Base-by-base conservation (phyloP, 169 alveolate genomes). In the Cystoisospora suis region DNA sequence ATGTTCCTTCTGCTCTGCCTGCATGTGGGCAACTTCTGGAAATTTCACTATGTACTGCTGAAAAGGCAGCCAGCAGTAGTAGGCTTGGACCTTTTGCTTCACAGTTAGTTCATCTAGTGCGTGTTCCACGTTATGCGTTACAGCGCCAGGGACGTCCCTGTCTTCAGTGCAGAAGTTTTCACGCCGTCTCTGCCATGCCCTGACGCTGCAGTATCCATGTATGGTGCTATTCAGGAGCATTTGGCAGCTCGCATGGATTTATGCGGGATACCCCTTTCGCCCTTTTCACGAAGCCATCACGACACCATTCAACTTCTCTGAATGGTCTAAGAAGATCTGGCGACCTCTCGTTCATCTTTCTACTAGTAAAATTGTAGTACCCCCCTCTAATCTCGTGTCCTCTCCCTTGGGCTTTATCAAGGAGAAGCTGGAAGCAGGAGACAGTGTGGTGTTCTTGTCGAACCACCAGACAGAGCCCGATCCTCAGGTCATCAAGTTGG, bases 381-480 rank as follows among this genome's bases (percentile, higher is more conserved):
- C 58, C 27, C 69, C 44, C 44, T 9, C 87, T 45, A 36, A 40
- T 3, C 47, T 42, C n/a, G 44, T 77, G 46, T 59, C 69, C 6
- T 36, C 70, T 75, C 79, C 91, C 3, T 58, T 86, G 17, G 29
- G 38, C 34, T 3, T 9, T 32, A 15, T 86, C 38, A 65, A 79
- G 34, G 75, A 29, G 36, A 70, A 65, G 32, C 91, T 86, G 27
- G 79, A 38, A 40, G 38, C 53, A 27, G 94, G 92, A 12, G 91
- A 88, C 3, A 91, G 86, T 29, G 94, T 72, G 40, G 46, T 91
- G 0, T 36, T 91, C 7, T 83, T 91, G 38, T 85, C 91, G 36
- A 91, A 91, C 53, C 94, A 91, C 79, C 94, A 91, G 86, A 81
- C 94, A 23, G 94, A 91, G 89, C 91, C 94, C 15, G 94, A 91